Percentiles rank a stretch among this genome's conserved stretches.
Conservation (phyloP, 2,329 filamentous ascomycete species). For the Aspergillus fructus region DNA sequence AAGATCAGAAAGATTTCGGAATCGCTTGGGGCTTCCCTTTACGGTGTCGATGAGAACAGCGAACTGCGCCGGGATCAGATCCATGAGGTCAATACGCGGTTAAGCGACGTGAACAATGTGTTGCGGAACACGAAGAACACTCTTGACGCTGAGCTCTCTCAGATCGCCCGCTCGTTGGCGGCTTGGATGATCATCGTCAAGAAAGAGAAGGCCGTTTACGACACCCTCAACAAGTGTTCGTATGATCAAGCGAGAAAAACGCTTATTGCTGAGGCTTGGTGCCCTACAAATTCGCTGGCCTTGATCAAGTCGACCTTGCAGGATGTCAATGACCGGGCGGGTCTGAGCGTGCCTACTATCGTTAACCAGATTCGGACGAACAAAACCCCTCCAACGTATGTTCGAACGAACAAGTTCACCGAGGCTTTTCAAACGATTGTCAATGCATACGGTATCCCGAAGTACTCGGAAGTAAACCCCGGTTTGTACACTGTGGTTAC, state of each 20-base stretch:
- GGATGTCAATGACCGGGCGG: conserved; percentile 93
- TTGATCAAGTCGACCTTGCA: conserved; percentile 91
- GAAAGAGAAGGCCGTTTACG: conserved; percentile 97
- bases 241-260: conserved; percentile 96
- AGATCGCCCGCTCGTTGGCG: conserved; percentile 87
- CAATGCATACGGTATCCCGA: conserved; percentile 95
- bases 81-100: conserved; percentile 91
- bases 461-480: conserved; percentile 96
- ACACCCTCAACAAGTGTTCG: conserved; percentile 92
- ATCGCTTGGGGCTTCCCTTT: conserved; percentile 91
- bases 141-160: conserved; percentile 85
- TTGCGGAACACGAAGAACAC: conserved; percentile 93
- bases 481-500: conserved; percentile 93
- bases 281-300: conserved; percentile 84
- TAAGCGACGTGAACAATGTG: conserved; percentile 88
- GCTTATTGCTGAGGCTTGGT: conserved; percentile 96
- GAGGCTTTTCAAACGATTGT: conserved; percentile 98
- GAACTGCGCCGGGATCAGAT: conserved; percentile 94
- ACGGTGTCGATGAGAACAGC: conserved; percentile 96
- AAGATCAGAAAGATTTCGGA: conserved; percentile 99
- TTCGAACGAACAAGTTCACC: conserved; percentile 98
- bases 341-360: conserved; percentile 94
- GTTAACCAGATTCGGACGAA: conserved; percentile 97
- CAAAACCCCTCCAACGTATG: conserved; percentile 94
- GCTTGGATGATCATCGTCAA: conserved; percentile 97